Base-by-base conservation (phyloP, 2,329 filamentous ascomycete genomes). In the Balansia obtecta region DNA sequence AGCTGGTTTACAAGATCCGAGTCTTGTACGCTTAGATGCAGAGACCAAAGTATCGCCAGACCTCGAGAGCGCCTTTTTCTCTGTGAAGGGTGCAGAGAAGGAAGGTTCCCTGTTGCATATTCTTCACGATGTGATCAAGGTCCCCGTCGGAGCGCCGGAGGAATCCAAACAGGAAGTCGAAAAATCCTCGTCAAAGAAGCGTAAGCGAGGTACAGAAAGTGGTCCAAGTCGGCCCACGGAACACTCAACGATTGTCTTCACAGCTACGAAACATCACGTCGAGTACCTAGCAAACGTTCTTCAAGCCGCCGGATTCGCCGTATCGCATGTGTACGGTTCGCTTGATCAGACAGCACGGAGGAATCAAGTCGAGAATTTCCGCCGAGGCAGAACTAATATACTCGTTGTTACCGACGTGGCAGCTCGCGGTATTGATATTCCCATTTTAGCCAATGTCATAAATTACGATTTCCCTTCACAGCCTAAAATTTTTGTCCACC, bases 381-480 rank as follows among this genome's bases (percentile, higher is more conserved):
- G 94, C 52, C 76, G 75, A 22, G 93, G 93, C 7, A 78, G 85
- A 55, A 86, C 88, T 0, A 91, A 95, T 58, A 89, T 98, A 45
- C 71, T 98, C 9, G 90, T 98, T 2, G 91, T 97, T 43, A 98
- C 93, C 1, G 93, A 98, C 64, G 89, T 98, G 49, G 93, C 93
- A 13, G 93, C 93, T 20, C 80, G 93, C 74, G 91, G 93, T 80
- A 94, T 98, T 54, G 93, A 98, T 80, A 95, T 98, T 57, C 93
- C 93, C 0, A 79, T 96, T 45, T 76, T 98, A 37, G 90, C 88
- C 51, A 97, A 98, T 63, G 93, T 98, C 52, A 91, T 98, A 72
- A 97, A 98, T 72, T 98, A 95, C 68, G 91, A 97, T 63, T 98
- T 98, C 56, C 91, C 93, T 3, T 86, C 91, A 1, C 93, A 97